phyloP scores from a whole-genome alignment of 805 yeast genomes.

The Kodamaea kakaduensis region DNA sequence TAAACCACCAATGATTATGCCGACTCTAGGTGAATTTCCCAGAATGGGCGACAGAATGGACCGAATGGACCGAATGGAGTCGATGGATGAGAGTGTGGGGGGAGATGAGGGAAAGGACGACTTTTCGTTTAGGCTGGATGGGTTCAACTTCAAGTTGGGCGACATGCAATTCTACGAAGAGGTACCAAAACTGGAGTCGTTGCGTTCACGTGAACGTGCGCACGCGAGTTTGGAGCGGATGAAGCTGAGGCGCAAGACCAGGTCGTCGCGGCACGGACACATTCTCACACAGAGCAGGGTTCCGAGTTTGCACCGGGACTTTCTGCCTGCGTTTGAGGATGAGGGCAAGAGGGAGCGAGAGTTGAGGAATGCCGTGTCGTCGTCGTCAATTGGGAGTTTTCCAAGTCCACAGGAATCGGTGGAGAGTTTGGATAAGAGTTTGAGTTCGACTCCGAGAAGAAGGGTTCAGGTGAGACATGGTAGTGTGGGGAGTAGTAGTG shows the following conservation, averaged over 20 bases:
- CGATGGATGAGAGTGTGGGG: too few species aligned
- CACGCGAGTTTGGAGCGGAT: conserved; percentile 62
- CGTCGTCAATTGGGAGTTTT: not conserved
- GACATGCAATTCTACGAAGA: conserved; percentile 16
- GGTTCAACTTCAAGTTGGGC: not conserved
- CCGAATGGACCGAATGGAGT: too few species aligned
- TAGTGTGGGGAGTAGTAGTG: too few species aligned
- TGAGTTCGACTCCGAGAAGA: too few species aligned
- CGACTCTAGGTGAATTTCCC: conserved; percentile 43
- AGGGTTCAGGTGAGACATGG: too few species aligned
- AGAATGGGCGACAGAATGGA: conserved; percentile 21
- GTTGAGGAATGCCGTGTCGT: not conserved
- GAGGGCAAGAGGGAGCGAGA: not conserved
- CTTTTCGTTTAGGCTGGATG: not conserved
- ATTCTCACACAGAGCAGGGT: not conserved
- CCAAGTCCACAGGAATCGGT: too few species aligned
- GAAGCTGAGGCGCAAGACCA: conserved; percentile 54
- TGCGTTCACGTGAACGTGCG: conserved; percentile 56
- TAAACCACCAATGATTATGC: conserved; percentile 21
- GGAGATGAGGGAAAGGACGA: not conserved
- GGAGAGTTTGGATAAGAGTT: too few species aligned
- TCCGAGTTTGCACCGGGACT: conserved; percentile 1
- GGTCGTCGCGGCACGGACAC: conserved; percentile 21
- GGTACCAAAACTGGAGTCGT: conserved; percentile 23
- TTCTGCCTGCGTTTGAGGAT: not conserved